Conservation (phyloP, 164 flowering plant genomes). For the Cinnamomum micranthum region DNA sequence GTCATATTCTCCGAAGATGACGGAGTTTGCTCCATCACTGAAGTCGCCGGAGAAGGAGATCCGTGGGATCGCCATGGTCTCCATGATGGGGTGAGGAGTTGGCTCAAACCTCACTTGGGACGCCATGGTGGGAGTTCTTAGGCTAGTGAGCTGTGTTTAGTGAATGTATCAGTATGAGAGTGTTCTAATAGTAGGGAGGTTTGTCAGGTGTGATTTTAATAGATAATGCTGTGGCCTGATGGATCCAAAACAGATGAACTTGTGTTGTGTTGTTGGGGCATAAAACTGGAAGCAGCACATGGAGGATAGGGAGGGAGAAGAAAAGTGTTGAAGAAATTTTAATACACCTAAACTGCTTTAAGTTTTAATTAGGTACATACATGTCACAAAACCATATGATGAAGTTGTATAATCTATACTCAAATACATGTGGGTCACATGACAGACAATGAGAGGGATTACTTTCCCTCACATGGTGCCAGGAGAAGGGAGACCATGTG, state of each 20-base stretch:
- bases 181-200: neutral
- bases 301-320: slow-evolving; percentile 1
- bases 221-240: slow-evolving; percentile 1
- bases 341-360: neutral
- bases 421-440: neutral
- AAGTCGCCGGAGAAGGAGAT: slow-evolving; percentile 76
- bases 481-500: slow-evolving; percentile 1
- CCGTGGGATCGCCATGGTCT: slow-evolving; percentile 45
- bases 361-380: neutral
- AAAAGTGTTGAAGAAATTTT: neutral
- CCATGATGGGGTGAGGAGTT: neutral
- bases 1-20: slow-evolving; percentile 19
- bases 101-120: neutral
- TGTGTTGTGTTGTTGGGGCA: neutral
- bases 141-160: neutral
- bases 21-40: slow-evolving; percentile 37
- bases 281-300: slow-evolving; percentile 1
- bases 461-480: neutral
- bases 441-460: neutral
- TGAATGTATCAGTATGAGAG: neutral
- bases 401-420: neutral
- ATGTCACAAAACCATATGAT: neutral
- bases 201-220: neutral
- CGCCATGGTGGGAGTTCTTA: neutral
- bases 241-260: slow-evolving; percentile 5